Evolutionary conservation across 2,329 filamentous ascomycete genomes (phyloP).

Genomic region (Metarhizium rileyi): DNA sequence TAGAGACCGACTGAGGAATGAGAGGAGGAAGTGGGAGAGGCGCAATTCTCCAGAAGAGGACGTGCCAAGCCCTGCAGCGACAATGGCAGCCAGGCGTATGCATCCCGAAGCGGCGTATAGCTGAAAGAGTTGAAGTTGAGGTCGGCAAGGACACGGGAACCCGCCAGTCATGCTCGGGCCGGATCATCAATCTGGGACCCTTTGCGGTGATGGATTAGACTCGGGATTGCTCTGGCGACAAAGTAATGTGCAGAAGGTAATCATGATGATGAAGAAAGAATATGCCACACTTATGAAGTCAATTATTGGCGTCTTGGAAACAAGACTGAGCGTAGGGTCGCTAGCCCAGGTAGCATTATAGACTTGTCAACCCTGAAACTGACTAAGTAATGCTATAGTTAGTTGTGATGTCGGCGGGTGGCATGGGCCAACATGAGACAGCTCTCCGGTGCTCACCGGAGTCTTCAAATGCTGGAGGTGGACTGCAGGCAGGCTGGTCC

Average conservation of each 20-base stretch:
- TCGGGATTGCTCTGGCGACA: background rate
- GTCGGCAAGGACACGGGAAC: background rate
- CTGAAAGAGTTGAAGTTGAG: conserved; percentile 4
- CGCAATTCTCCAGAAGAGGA: conserved; percentile 22
- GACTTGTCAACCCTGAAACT: background rate
- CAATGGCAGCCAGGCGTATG: conserved; percentile 17
- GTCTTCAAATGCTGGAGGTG: too few relatives aligned
- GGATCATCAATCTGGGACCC: background rate
- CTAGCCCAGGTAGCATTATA: background rate
- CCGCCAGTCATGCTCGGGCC: background rate
- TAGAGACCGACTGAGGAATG: conserved; percentile 22
- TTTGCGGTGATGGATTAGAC: background rate
- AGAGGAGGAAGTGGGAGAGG: conserved; percentile 26
- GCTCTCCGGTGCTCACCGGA: too few relatives aligned
- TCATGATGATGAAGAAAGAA: conserved; percentile 13
- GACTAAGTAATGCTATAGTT: too few relatives aligned
- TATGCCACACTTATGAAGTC: background rate
- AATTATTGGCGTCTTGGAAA: background rate
- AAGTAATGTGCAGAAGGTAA: conserved; percentile 28
- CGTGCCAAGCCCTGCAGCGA: conserved; percentile 20
- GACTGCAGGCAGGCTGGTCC: background rate
- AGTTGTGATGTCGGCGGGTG: too few relatives aligned
- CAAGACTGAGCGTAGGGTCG: background rate
- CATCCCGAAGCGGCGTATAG: conserved; percentile 26
- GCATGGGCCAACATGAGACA: too few relatives aligned